phyloP scores from a whole-genome alignment of 306 rosid genomes.

The Astragalus glycyphyllos region DNA sequence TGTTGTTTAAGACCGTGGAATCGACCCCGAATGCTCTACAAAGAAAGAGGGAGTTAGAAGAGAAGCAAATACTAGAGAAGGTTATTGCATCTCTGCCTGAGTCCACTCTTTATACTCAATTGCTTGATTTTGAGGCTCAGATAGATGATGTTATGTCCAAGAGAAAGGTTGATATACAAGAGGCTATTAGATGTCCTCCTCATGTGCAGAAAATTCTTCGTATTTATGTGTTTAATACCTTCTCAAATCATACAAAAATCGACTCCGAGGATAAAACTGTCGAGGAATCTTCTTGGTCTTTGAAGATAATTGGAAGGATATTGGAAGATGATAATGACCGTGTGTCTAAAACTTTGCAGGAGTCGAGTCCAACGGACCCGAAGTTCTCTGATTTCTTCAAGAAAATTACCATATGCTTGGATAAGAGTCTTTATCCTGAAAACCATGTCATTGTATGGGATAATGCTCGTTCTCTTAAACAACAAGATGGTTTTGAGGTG shows the following conservation, averaged over 20 bases:
- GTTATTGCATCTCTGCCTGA: slow-evolving; percentile 71
- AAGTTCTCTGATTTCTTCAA: slow-evolving; percentile 84
- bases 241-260: slow-evolving; percentile 51
- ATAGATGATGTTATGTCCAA: slow-evolving; percentile 68
- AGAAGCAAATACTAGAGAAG: slow-evolving; percentile 66
- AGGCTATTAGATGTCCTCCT: slow-evolving; percentile 61
- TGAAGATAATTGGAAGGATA: slow-evolving; percentile 86
- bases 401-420: slow-evolving; percentile 79
- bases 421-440: slow-evolving; percentile 77
- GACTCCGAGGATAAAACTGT: slow-evolving; percentile 48
- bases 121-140: slow-evolving; percentile 74
- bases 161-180: slow-evolving; percentile 70
- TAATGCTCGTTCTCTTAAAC: slow-evolving; percentile 63
- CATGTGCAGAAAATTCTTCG: slow-evolving; percentile 71
- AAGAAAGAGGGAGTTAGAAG: slow-evolving; percentile 65
- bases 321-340: slow-evolving; percentile 77
- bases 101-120: slow-evolving; percentile 70
- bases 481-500: slow-evolving; percentile 90
- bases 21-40: slow-evolving; percentile 57
- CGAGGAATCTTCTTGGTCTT: slow-evolving; percentile 87
- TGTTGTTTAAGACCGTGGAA: slow-evolving; percentile 64
- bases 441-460: slow-evolving; percentile 85
- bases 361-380: slow-evolving; percentile 44
- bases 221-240: slow-evolving; percentile 82
- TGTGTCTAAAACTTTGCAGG: slow-evolving; percentile 54